Evolutionary conservation across 2,329 filamentous ascomycete genomes (phyloP), one percentile per base, ranked within the genome.

Genomic region (Botrytis squamosa): DNA sequence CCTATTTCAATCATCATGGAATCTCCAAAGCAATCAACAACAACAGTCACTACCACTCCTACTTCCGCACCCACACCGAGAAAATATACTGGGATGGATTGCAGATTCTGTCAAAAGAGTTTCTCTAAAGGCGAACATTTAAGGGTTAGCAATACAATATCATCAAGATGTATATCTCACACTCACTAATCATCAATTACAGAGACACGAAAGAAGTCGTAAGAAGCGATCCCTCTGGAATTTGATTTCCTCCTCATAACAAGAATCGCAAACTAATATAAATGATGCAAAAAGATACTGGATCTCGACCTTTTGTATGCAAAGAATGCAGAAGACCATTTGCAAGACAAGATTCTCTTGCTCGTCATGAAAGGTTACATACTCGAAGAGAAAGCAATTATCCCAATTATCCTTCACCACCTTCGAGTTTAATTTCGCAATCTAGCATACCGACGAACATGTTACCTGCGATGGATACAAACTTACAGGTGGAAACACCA

Each of bases 361-460:
- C 81, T 49, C 83, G 84, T 18, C 84, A 85, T 80, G 82, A 84
- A 75, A 84, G 82, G 76, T 78, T 85, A 55, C 84, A 85, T 71
- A 75, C 74, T 33, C 81, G 83, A 25, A 77, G 78, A 68, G 73
- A 76, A 63, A 38, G 44, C 16, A 65, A 65, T n/a, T 75, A 75
- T 62, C 62, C 75, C 36, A 81, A 81, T 44, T 75, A 72, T 59
- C 76, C 73, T n/a, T 76, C 75, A 42, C 73, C 75, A 38, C 73
- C 75, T 8, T 75, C 72, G 22, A 76, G 73, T 64, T 62, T 65
- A 10, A 42, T 68, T 29, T 72, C 75, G 0, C 72, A 74, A 59
- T 52, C 70, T 29, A 68, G 60, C 44, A 42, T 74, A 12, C 52
- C 62, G 42, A 66, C 65, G 3, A 29, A 57, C 22, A 59, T 73